Evolutionary conservation across 495 filamentous ascomycete species (phyloP).

Genomic region (Aspergillus steynii): DNA sequence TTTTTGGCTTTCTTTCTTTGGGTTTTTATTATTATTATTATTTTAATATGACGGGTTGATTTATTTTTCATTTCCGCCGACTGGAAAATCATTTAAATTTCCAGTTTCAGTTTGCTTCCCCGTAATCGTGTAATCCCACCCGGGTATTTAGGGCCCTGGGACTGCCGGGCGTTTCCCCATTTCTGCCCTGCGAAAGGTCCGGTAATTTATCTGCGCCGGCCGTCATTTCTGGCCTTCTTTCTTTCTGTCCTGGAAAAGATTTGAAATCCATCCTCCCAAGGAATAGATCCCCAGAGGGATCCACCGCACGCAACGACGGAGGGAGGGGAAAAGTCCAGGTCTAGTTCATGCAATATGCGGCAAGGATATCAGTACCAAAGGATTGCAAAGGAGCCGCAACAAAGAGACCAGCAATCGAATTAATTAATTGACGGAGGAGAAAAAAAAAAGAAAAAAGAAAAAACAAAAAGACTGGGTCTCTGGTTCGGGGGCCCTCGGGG

Average conservation of each 20-base stretch:
- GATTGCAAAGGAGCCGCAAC: conserved; percentile 18
- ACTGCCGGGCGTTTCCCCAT: no score
- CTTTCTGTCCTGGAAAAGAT: conserved; percentile 13
- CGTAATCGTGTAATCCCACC: background rate
- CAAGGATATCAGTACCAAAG: conserved; percentile 14
- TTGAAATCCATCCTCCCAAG: conserved; percentile 7
- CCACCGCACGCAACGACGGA: conserved; percentile 6
- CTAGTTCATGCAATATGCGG: conserved; percentile 21
- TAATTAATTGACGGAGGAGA: background rate
- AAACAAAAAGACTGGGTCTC: background rate
- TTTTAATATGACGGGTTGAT: conserved; percentile 5
- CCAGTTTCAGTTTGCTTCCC: background rate
- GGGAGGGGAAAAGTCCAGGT: conserved; percentile 8
- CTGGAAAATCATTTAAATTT: background rate
- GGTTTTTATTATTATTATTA: conserved; percentile 8
- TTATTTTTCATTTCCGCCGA: conserved; percentile 11
- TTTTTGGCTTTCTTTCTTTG: conserved; percentile 15
- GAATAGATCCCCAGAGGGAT: conserved; percentile 2
- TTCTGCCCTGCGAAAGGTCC: no score
- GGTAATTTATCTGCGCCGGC: no score
- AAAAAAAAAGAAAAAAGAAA: background rate
- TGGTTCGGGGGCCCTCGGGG: background rate
- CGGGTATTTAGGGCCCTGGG: no score
- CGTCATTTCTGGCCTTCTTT: conserved; percentile 15
- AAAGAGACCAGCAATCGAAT: background rate